Conservation (phyloP, 2,329 filamentous ascomycete genomes). For the Mollisiaceae sp. region DNA sequence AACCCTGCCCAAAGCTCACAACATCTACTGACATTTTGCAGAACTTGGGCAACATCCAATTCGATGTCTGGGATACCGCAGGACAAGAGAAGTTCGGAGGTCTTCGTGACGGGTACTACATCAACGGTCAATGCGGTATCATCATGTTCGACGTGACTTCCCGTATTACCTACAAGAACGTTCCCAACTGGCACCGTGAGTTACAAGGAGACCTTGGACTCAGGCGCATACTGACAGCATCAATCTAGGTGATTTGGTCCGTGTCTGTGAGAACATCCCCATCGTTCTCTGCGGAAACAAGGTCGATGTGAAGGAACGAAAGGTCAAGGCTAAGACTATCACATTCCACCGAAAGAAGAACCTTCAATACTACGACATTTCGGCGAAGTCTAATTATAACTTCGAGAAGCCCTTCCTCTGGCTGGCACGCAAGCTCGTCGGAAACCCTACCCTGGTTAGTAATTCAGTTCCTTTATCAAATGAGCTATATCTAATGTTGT, state of each 20-base stretch:
- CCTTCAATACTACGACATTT: slow-evolving; percentile 99
- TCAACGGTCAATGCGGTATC: slow-evolving; percentile 99
- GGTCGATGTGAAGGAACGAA: slow-evolving; percentile 99
- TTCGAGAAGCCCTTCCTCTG: slow-evolving; percentile 99
- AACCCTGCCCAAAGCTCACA: slow-evolving; percentile 27
- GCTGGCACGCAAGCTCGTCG: slow-evolving; percentile 97
- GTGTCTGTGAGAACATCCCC: slow-evolving; percentile 98
- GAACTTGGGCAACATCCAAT: slow-evolving; percentile 96
- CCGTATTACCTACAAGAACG: slow-evolving; percentile 99
- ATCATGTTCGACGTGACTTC: slow-evolving; percentile 99
- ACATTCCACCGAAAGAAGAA: slow-evolving; percentile 99
- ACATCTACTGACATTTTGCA: slow-evolving; percentile 43
- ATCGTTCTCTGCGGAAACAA: slow-evolving; percentile 99
- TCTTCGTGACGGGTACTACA: slow-evolving; percentile 99
- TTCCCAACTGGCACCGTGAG: slow-evolving; percentile 99
- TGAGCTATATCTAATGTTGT: slow-evolving; percentile 3
- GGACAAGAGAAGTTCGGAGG: slow-evolving; percentile 99
- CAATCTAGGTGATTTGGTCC: slow-evolving; percentile 85
- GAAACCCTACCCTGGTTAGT: slow-evolving; percentile 83
- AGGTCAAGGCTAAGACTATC: slow-evolving; percentile 99
- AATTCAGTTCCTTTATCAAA: slow-evolving; percentile 30
- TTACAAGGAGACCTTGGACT: slow-evolving; percentile 38
- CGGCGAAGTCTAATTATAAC: slow-evolving; percentile 99
- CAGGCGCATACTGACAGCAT: slow-evolving; percentile 26
- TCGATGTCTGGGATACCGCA: slow-evolving; percentile 99